Evolutionary conservation across 2,329 filamentous ascomycete genomes (phyloP).

Genomic region (Alternaria tenuissima): DNA sequence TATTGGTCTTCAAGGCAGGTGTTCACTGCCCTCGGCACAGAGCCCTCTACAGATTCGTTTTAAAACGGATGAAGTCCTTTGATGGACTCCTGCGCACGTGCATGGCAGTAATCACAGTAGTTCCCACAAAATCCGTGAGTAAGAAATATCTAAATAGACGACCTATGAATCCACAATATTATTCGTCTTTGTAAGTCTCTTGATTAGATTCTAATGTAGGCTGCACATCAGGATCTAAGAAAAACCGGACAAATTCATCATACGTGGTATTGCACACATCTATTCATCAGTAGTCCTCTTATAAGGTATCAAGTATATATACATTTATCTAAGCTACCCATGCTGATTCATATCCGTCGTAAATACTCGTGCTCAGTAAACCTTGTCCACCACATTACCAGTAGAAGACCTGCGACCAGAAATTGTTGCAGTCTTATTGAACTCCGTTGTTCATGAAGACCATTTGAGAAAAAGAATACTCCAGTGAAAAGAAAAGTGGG

Average conservation of each 20-base stretch:
- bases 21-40: too few relatives aligned
- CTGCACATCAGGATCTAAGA: too few relatives aligned
- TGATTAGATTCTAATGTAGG: too few relatives aligned
- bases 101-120: too few relatives aligned
- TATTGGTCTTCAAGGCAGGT: too few relatives aligned
- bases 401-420: background rate
- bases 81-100: too few relatives aligned
- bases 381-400: background rate
- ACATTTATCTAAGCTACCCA: constrained; percentile 1
- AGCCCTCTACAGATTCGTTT: too few relatives aligned
- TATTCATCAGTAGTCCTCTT: background rate
- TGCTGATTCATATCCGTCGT: constrained; percentile 11
- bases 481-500: background rate
- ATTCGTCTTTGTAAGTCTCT: too few relatives aligned
- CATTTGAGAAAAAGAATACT: background rate
- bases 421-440: background rate
- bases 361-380: background rate
- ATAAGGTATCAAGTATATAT: constrained; percentile 3
- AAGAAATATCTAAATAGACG: too few relatives aligned
- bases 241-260: background rate
- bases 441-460: constrained; percentile 4
- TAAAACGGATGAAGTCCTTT: too few relatives aligned
- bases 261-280: background rate
- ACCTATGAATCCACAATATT: too few relatives aligned
- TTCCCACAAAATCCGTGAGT: too few relatives aligned